These are phyloP conservation scores for Spatholobus suberectus DNA, from an alignment of 306 rosid genomes.

Conservation along the genomic window DNA sequence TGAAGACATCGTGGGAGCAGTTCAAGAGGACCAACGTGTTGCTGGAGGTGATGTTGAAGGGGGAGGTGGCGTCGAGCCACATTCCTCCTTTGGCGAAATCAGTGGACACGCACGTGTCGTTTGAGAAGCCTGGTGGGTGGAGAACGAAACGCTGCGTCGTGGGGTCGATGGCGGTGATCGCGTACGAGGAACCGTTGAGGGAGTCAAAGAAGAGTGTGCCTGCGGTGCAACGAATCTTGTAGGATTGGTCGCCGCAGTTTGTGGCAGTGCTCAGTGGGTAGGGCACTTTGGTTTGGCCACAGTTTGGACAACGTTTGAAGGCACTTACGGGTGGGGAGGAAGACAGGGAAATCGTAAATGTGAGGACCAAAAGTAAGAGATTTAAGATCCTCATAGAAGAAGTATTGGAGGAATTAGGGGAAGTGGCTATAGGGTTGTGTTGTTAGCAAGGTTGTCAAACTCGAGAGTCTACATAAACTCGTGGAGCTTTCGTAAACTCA, in stretches of 20 bases:
- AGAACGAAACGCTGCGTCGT: conserved; percentile 38
- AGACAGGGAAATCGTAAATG: not conserved
- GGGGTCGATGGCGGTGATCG: conserved; percentile 43
- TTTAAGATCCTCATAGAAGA: not conserved
- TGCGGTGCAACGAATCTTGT: conserved; percentile 44
- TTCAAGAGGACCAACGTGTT: conserved; percentile 44
- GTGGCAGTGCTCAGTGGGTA: conserved; percentile 52
- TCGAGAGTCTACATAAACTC: no score
- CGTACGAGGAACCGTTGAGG: conserved; percentile 37
- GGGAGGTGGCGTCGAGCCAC: conserved; percentile 36
- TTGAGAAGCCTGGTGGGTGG: conserved; percentile 27
- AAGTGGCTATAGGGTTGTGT: not conserved
- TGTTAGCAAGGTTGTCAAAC: no score
- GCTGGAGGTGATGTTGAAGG: conserved; percentile 48
- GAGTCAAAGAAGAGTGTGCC: conserved; percentile 47
- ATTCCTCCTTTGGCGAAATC: conserved; percentile 40
- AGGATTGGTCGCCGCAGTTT: conserved; percentile 49
- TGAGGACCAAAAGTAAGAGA: conserved; percentile 31
- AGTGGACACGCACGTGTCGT: conserved; percentile 24
- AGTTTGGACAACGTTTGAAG: conserved; percentile 36
- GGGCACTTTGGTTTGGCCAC: conserved; percentile 45
- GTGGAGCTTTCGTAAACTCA: no score
- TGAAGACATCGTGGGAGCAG: conserved; percentile 29
- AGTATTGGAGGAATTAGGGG: not conserved
- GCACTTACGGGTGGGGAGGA: not conserved